Conservation (phyloP, 2,329 filamentous ascomycete genomes). For the Metarhizium rileyi region DNA sequence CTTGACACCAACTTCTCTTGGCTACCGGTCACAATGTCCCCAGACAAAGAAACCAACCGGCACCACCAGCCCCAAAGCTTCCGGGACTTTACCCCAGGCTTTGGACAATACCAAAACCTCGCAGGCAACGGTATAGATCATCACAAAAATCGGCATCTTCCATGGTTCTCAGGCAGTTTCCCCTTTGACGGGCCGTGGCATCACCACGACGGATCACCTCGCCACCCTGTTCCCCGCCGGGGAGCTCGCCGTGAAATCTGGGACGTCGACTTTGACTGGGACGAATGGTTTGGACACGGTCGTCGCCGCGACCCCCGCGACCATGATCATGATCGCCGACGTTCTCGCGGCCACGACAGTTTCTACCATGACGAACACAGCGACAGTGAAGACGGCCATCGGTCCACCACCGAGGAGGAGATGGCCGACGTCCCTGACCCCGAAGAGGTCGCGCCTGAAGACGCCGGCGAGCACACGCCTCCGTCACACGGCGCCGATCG, state of each 20-base stretch:
- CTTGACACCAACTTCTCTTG: not conserved
- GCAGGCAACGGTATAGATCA: constrained; percentile 30
- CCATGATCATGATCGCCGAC: constrained; percentile 9
- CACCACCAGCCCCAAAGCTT: constrained; percentile 8
- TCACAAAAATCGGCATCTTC: constrained; percentile 13
- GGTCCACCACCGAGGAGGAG: constrained; percentile 17
- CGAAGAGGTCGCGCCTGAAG: constrained; percentile 22
- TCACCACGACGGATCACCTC: not conserved
- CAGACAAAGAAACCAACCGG: constrained; percentile 9
- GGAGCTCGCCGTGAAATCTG: constrained; percentile 3
- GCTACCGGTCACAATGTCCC: constrained; percentile 1
- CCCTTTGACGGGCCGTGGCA: constrained; percentile 18
- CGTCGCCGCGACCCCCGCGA: constrained; percentile 12
- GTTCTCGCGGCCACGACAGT: constrained; percentile 12
- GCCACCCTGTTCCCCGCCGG: not conserved
- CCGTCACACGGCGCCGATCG: constrained; percentile 12
- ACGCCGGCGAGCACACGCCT: constrained; percentile 15
- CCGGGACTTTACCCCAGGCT: constrained; percentile 27
- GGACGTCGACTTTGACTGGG: constrained; percentile 14
- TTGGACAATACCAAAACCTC: constrained; percentile 17
- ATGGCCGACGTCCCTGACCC: constrained; percentile 21
- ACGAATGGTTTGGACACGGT: constrained; percentile 12
- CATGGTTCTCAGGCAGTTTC: constrained; percentile 21
- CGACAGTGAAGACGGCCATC: constrained; percentile 9
- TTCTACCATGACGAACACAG: constrained; percentile 14